Evolutionary conservation across 2,329 filamentous ascomycete species (phyloP).

Genomic region (Ophiostoma novo-ulmi): DNA sequence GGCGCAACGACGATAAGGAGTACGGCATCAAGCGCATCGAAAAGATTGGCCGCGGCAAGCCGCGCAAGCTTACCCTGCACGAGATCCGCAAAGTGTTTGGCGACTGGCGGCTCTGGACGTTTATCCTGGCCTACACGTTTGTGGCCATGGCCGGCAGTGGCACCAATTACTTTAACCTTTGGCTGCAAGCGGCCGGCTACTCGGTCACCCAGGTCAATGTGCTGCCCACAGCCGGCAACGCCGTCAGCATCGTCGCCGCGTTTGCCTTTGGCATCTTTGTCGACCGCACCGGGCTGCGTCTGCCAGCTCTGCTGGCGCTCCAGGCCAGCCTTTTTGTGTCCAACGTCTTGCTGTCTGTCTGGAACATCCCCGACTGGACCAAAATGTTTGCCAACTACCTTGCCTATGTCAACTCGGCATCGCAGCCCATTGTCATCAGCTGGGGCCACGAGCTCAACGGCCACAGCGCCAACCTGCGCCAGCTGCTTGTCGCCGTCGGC

Average conservation of each 20-base stretch:
- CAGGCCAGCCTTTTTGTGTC: conserved; percentile 25
- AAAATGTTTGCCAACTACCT: conserved; percentile 30
- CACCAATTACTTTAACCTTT: conserved; percentile 46
- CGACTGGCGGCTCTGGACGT: conserved; percentile 86
- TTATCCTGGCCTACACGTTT: conserved; percentile 48
- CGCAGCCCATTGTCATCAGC: conserved; percentile 30
- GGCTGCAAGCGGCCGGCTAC: conserved; percentile 47
- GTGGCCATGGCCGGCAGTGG: conserved; percentile 22
- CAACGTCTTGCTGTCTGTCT: conserved; percentile 29
- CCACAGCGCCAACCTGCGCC: conserved; percentile 26
- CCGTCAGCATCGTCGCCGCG: conserved; percentile 43
- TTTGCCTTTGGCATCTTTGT: conserved; percentile 34
- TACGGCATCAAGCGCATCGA: conserved; percentile 29
- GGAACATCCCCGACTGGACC: conserved; percentile 27
- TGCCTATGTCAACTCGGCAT: conserved; percentile 27
- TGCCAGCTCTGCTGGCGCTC: conserved; percentile 22
- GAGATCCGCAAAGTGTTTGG: conserved; percentile 66
- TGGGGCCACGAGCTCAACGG: conserved; percentile 28
- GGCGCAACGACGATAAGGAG: conserved; percentile 24
- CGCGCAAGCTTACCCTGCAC: conserved; percentile 42
- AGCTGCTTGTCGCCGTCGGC: conserved; percentile 27
- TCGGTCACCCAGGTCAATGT: conserved; percentile 46
- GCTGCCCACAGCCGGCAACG: conserved; percentile 45
- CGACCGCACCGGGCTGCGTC: conserved; percentile 28
- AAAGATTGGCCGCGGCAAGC: conserved; percentile 27